Base-by-base conservation (phyloP, 805 yeast species). In the Candida anglica region DNA sequence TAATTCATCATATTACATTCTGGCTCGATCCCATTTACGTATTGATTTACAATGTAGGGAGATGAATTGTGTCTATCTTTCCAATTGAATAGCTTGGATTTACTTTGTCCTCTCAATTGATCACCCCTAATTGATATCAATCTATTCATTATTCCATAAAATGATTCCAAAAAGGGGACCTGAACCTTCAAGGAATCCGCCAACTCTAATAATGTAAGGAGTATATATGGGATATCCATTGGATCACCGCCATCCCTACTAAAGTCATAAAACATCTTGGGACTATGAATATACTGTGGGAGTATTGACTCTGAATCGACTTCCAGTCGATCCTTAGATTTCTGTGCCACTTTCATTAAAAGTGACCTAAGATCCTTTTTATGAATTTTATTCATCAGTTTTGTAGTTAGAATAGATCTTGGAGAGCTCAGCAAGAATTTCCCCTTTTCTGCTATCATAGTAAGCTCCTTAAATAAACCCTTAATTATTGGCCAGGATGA, bases 1-100 rank as follows among this genome's bases (percentile, higher is more conserved):
- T 27, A 46, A 30, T 52, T 52, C 56, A 52, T 50, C 53, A 52
- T 52, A 31, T 52, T 52, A 18, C 39, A 35, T 13, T 42, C 40
- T 2, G 57, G 54, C 4, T 48, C 36, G 10, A 52, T 41, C 2
- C 53, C 54, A 0, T 33, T 26, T 18, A 42, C 30, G n/a, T n/a
- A n/a, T n/a, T n/a, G n/a, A n/a, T n/a, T n/a, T n/a, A n/a, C n/a
- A 27, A 43, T 23, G 16, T 43, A 39, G 19, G 38, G 28, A 20
- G 37, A 23, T 8, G 36, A 38, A 17, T 31, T 43, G 21, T 35
- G 21, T n/a, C 21, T 32, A 11, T 21, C 33, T 25, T 34, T 46
- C 3, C 37, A 28, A 22, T 44, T 42, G 27, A 47, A 48, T 3
- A 45, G 27, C n/a, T 38, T 37, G 6, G 50, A 41, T n/a, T n/a